A percentile compares a stretch with the other conserved stretches of the same genome.
Evolutionary conservation across 495 filamentous ascomycete species (phyloP).

Genomic region (Aspergillus incahuasiensis): DNA sequence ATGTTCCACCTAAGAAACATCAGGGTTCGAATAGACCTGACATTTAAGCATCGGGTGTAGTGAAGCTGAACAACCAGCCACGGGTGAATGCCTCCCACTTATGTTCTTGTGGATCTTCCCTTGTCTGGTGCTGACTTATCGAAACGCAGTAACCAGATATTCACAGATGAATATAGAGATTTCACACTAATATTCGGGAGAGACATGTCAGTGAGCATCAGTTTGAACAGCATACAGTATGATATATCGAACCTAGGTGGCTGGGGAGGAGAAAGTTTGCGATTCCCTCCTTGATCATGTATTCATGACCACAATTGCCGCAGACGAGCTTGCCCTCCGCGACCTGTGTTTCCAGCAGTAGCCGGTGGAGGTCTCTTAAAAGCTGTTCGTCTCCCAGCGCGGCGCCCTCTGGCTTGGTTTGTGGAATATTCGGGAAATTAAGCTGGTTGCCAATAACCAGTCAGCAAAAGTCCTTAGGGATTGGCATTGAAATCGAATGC

Average conservation of each 20-base stretch:
- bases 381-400: constrained; percentile 56
- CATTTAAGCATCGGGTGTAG: not conserved
- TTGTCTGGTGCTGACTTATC: not conserved
- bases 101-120: not conserved
- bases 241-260: constrained; percentile 63
- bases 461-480: no score
- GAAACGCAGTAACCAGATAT: not conserved
- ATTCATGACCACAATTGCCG: constrained; percentile 87
- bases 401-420: constrained; percentile 56
- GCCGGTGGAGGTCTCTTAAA: constrained; percentile 69
- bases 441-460: constrained; percentile 38
- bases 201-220: not conserved
- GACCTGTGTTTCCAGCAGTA: constrained; percentile 88
- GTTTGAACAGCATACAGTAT: not conserved
- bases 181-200: not conserved
- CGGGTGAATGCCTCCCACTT: not conserved
- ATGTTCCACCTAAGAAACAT: not conserved
- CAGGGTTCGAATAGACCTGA: constrained; percentile 5
- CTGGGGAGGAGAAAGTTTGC: constrained; percentile 93
- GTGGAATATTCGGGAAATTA: constrained; percentile 74
- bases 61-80: not conserved
- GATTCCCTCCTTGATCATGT: constrained; percentile 89
- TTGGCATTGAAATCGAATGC: no score
- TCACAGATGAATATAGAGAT: not conserved
- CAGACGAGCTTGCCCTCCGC: constrained; percentile 83